Evolutionary conservation across 2,329 filamentous ascomycete species (phyloP), one percentile per base, ranked within the genome.

Genomic region (Trichoderma sp.): DNA sequence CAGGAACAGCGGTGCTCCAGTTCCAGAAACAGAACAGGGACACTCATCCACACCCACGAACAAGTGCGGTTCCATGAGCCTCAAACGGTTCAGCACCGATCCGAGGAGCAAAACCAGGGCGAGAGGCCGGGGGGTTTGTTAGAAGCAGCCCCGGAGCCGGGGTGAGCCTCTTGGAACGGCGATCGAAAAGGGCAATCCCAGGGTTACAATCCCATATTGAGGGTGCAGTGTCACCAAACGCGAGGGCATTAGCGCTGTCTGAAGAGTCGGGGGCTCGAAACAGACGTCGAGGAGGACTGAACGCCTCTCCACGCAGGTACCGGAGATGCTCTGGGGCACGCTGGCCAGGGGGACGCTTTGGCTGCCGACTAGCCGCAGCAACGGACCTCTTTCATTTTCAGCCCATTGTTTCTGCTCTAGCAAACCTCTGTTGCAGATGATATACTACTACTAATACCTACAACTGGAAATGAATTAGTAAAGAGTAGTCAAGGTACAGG

Each of bases 1-100:
- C 66, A 63, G 66, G 63, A 67, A 75, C 28, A 61, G 61, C 50
- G 65, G 43, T 61, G 55, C 39, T 47, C 39, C 64, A 73, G 61
- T 62, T 64, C 59, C 62, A 59, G 72, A 67, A 61, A 66, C 59
- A 64, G 47, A 70, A 47, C 59, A 50, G 59, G 62, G 61, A 50
- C 39, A n/a, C 20, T 23, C 50, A 65, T 65, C 61, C 61, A 65
- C 53, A 47, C 64, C 28, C 68, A 71, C 26, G 61, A 59, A 28
- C 61, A 28, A 50, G 26, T 59, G 53, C 61, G 26, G 53, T 57
- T 50, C 61, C 53, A 66, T 57, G 68, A 66, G 59, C 50, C 50
- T 65, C 68, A 71, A 53, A 71, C 68, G 53, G 59, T 55, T 65
- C 50, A 34, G 28, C 11, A 71, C 36, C 57, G 66, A 69, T 62